Conservation (phyloP, 495 filamentous ascomycete species). For the Hypoxylon perforatum region DNA sequence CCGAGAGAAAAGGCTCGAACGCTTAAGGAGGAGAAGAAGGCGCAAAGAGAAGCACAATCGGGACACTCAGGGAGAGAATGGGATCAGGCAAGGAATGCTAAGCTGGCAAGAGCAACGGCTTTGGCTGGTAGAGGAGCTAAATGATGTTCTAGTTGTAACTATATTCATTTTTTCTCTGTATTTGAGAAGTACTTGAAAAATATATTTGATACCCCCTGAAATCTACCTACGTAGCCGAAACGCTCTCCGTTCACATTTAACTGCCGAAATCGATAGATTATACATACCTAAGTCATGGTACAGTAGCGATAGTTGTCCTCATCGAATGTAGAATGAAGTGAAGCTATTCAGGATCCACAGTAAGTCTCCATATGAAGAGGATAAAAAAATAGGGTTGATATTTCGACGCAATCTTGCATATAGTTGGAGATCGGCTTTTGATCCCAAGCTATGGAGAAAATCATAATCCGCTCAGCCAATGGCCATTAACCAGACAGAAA, state of each 20-base stretch:
- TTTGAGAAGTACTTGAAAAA: slow-evolving; percentile 12
- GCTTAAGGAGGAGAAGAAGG: slow-evolving; percentile 70
- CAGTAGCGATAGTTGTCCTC: no score
- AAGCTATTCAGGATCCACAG: slow-evolving; percentile 3
- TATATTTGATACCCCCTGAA: slow-evolving; percentile 30
- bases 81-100: slow-evolving; percentile 63
- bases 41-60: slow-evolving; percentile 59
- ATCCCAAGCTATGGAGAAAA: slow-evolving; percentile 4
- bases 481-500: slow-evolving; percentile 14
- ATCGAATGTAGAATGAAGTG: background rate
- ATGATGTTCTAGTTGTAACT: slow-evolving; percentile 27
- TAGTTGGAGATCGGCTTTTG: slow-evolving; percentile 32
- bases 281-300: background rate
- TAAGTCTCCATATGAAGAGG: background rate
- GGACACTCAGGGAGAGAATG: slow-evolving; percentile 65
- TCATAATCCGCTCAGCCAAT: background rate
- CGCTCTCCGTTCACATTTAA: slow-evolving; percentile 14
- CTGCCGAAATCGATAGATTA: no score
- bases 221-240: slow-evolving; percentile 10
- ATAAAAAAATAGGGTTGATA: slow-evolving; percentile 2
- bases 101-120: slow-evolving; percentile 54
- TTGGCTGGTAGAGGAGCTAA: slow-evolving; percentile 58
- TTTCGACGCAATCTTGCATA: slow-evolving; percentile 29
- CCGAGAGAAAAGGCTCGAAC: slow-evolving; percentile 85
- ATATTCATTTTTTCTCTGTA: slow-evolving; percentile 1